A percentile compares a stretch with the other conserved stretches of the same genome.
These are phyloP conservation scores for Backusella westeae DNA, from an alignment of 192 early-diverging fungal genomes.

Conservation along the genomic window DNA sequence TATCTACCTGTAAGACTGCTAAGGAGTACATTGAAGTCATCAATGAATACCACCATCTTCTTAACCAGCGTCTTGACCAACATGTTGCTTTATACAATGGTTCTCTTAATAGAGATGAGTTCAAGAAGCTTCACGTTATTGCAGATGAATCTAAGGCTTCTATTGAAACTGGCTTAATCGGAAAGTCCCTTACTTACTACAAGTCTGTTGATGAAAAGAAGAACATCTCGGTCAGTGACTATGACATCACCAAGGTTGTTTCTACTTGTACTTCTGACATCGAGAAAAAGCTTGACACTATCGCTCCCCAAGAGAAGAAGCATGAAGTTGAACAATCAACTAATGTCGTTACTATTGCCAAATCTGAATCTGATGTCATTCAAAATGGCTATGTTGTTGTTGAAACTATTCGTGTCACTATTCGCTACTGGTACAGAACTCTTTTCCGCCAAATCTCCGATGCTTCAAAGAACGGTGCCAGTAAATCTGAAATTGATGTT, in stretches of 20 bases:
- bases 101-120: not conserved
- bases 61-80: slow-evolving; percentile 13
- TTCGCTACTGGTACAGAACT: slow-evolving; percentile 13
- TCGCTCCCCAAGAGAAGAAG: not conserved
- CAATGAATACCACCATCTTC: not conserved
- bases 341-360: not conserved
- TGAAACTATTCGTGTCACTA: slow-evolving; percentile 9
- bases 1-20: slow-evolving; percentile 8
- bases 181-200: not conserved
- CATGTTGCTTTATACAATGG: not conserved
- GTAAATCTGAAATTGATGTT: not conserved
- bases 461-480: not conserved
- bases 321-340: not conserved
- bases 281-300: not conserved
- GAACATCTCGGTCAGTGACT: not conserved
- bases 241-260: not conserved
- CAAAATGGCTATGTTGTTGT: not conserved
- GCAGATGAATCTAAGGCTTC: not conserved
- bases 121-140: not conserved
- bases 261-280: not conserved
- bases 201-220: not conserved
- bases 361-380: slow-evolving; percentile 3
- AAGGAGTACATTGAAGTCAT: slow-evolving; percentile 16
- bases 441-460: not conserved
- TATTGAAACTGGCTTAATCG: not conserved